Conservation (phyloP, 371 early-diverging fungal genomes). For the Mucor sp. region DNA sequence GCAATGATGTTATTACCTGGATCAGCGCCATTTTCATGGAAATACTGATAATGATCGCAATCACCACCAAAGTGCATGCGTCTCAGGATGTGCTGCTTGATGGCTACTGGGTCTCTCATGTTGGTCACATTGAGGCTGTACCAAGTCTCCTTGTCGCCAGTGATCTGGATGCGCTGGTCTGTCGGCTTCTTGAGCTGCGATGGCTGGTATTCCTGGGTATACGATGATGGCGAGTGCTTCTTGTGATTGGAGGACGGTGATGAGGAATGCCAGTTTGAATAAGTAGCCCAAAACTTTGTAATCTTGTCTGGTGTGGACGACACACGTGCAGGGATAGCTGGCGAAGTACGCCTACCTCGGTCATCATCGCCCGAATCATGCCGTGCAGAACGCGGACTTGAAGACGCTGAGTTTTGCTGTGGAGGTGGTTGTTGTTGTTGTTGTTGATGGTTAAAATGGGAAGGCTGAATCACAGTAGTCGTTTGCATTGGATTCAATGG, state of each 20-base stretch:
- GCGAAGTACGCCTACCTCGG: slow-evolving; percentile 23
- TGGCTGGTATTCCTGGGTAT: not conserved
- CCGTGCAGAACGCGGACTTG: slow-evolving; percentile 21
- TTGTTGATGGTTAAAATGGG: slow-evolving; percentile 1
- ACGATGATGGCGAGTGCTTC: not conserved
- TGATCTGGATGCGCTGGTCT: slow-evolving; percentile 57
- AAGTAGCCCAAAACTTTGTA: slow-evolving; percentile 43
- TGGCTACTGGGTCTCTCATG: slow-evolving; percentile 47
- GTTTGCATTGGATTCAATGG: not conserved
- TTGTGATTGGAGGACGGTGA: slow-evolving; percentile 12
- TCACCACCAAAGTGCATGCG: slow-evolving; percentile 47
- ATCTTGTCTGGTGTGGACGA: slow-evolving; percentile 47
- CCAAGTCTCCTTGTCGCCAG: slow-evolving; percentile 59
- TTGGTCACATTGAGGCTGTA: slow-evolving; percentile 56
- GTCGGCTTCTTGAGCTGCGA: not conserved
- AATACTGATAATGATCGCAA: slow-evolving; percentile 48
- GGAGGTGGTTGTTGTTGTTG: not conserved
- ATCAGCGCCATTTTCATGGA: slow-evolving; percentile 54
- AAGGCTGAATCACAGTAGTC: not conserved
- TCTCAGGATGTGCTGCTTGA: slow-evolving; percentile 52
- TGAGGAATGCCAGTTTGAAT: slow-evolving; percentile 33
- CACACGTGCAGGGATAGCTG: slow-evolving; percentile 43
- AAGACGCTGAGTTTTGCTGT: slow-evolving; percentile 16
- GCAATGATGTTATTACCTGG: slow-evolving; percentile 37
- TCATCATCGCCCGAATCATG: slow-evolving; percentile 20